Percentiles rank a stretch among this genome's conserved stretches.
Evolutionary conservation across 441 rosid genomes (phyloP).

Genomic region (Biscutella laevigata): DNA sequence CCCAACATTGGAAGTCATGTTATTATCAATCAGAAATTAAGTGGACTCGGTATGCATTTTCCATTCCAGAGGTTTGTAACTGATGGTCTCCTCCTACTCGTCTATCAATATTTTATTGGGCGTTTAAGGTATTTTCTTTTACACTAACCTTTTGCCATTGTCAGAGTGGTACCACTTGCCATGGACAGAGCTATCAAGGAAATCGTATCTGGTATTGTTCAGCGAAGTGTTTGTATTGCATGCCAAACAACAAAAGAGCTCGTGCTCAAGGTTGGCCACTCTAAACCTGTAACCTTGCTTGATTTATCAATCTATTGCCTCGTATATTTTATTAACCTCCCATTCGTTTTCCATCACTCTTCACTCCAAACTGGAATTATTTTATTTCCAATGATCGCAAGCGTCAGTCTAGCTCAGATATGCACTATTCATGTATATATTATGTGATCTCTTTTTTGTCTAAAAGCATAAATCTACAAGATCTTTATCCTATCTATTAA

Average conservation of each 20-base stretch:
- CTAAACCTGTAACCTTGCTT: conserved; percentile 4
- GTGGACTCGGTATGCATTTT: conserved; percentile 58
- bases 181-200: conserved; percentile 98
- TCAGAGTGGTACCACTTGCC: conserved; percentile 85
- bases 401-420: not conserved
- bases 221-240: conserved; percentile 96
- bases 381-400: not conserved
- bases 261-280: conserved; percentile 68
- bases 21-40: conserved; percentile 76
- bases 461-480: not conserved
- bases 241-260: conserved; percentile 98
- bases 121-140: not conserved
- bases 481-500: not conserved
- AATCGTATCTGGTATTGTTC: conserved; percentile 85
- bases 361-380: not conserved
- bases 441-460: not conserved
- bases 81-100: conserved; percentile 7
- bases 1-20: conserved; percentile 84
- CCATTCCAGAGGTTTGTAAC: conserved; percentile 85
- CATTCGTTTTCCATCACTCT: not conserved
- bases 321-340: not conserved
- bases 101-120: not conserved
- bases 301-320: not conserved
- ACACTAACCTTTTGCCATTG: not conserved
- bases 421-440: not conserved